Evolutionary conservation across 1,284 basidiomycete species (phyloP), one percentile per base, ranked within the genome.

Genomic region (Cryptococcus sp.): DNA sequence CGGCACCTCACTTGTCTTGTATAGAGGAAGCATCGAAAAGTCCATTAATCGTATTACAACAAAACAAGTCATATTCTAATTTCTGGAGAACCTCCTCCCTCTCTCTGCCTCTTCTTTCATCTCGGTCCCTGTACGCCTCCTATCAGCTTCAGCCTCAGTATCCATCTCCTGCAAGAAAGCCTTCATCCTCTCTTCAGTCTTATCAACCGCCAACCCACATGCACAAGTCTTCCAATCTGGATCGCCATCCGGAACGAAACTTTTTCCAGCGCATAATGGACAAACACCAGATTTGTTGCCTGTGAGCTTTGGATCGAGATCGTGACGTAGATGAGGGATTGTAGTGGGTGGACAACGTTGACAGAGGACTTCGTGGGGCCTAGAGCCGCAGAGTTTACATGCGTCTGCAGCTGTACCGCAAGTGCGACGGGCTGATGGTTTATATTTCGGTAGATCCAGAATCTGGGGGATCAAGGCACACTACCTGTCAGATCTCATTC

Each of bases 131-230:
- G 34, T 24, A 44, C 32, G 46, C 50, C 40, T 31, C 43, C n/a
- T 48, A 23, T 21, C 46, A 32, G 16, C 46, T 47, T 25, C 37
- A 9, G 4, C 28, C 21, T 49, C 37, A 22, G 23, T 37, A n/a
- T 49, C 47, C 39, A 41, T 24, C 48, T 56, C 44, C 19, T 32
- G 22, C 16, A 48, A 43, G 34, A 56, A 56, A 39, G 16, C 42
- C 40, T 53, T 53, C 61, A 65, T 63, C 25, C 63, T 50, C 47
- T 39, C 40, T 48, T 61, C 61, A 45, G 63, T 59, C 43, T 61
- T 52, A 39, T 58, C 63, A 31, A 63, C 51, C 50, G 57, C 62
- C 32, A 52, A 45, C 1, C 63, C 63, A 48, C 63, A 65, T 13
- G 63, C 63, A 48, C 63, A 65, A 36, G 51, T 50, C 22, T 53